Evolutionary conservation across 2,329 filamentous ascomycete species (phyloP).

Genomic region (Colletotrichum musae): DNA sequence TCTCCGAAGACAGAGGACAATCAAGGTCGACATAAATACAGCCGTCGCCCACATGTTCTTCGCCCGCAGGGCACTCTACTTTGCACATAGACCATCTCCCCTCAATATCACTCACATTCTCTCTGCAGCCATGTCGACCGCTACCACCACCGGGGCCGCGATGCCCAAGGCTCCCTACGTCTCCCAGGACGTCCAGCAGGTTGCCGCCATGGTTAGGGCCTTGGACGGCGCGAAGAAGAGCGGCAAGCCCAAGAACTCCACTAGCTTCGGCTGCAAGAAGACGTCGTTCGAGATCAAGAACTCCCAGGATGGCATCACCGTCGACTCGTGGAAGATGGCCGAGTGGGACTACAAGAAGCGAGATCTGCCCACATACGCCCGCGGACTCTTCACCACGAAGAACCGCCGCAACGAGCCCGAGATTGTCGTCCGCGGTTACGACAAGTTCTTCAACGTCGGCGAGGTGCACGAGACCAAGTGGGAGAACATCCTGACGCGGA

Average conservation of each 20-base stretch:
- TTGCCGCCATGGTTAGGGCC: slow-evolving; percentile 74
- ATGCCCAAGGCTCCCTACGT: slow-evolving; percentile 70
- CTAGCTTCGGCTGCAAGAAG: slow-evolving; percentile 80
- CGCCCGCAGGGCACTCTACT: slow-evolving; percentile 26
- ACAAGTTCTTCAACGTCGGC: slow-evolving; percentile 97
- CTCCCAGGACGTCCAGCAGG: slow-evolving; percentile 78
- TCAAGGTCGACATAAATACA: not conserved
- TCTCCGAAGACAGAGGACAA: slow-evolving; percentile 4
- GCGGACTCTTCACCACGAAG: slow-evolving; percentile 91
- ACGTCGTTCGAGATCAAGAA: slow-evolving; percentile 78
- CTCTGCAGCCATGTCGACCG: slow-evolving; percentile 25
- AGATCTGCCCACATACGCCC: slow-evolving; percentile 90
- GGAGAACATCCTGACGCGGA: slow-evolving; percentile 81
- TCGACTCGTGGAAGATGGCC: slow-evolving; percentile 93
- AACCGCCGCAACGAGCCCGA: slow-evolving; percentile 76
- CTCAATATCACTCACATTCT: slow-evolving; percentile 23
- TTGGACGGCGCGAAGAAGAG: slow-evolving; percentile 71
- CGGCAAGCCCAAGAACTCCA: slow-evolving; percentile 68
- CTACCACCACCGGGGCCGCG: slow-evolving; percentile 41
- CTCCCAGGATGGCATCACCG: slow-evolving; percentile 74
- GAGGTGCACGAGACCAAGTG: slow-evolving; percentile 89
- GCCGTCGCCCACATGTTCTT: slow-evolving; percentile 20
- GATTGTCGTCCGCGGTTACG: slow-evolving; percentile 91
- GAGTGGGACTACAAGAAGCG: slow-evolving; percentile 96
- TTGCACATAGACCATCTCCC: slow-evolving; percentile 16